phyloP scores from a whole-genome alignment of 2,329 filamentous ascomycete genomes.

The Emergomyces orientalis region DNA sequence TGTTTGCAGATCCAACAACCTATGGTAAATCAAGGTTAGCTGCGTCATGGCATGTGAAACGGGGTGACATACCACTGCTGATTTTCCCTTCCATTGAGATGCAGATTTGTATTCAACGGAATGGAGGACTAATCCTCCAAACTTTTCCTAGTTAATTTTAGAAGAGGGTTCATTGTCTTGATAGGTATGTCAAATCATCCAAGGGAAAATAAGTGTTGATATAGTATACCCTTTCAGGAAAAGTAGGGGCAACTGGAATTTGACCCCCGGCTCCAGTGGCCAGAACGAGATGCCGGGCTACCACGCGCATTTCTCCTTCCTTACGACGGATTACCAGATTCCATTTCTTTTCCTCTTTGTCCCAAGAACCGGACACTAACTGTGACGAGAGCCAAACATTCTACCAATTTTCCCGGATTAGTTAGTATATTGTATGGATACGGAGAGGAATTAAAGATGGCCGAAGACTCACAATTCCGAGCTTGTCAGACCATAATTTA shows the following conservation, averaged over 20 bases:
- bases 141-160: conserved; percentile 21
- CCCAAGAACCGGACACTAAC: conserved; percentile 32
- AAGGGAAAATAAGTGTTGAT: background rate
- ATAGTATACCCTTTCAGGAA: conserved; percentile 11
- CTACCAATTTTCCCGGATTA: conserved; percentile 11
- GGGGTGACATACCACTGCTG: conserved; percentile 26
- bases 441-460: background rate
- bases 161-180: background rate
- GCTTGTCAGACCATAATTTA: conserved; percentile 18
- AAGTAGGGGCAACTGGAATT: conserved; percentile 23
- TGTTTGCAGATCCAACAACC: conserved; percentile 42
- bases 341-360: conserved; percentile 31
- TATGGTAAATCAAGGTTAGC: background rate
- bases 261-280: conserved; percentile 25
- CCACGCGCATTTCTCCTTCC: conserved; percentile 18
- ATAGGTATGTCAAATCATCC: background rate
- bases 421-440: background rate
- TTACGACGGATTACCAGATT: conserved; percentile 25
- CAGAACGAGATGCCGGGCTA: conserved; percentile 25
- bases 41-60: background rate
- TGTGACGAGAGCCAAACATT: conserved; percentile 33
- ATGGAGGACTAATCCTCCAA: conserved; percentile 32
- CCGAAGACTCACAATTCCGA: conserved; percentile 18
- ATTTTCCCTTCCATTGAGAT: conserved; percentile 31
- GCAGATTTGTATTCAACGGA: conserved; percentile 28